Evolutionary conservation across 129 eudicot species (phyloP).

Genomic region (Oenanthe sinensis): DNA sequence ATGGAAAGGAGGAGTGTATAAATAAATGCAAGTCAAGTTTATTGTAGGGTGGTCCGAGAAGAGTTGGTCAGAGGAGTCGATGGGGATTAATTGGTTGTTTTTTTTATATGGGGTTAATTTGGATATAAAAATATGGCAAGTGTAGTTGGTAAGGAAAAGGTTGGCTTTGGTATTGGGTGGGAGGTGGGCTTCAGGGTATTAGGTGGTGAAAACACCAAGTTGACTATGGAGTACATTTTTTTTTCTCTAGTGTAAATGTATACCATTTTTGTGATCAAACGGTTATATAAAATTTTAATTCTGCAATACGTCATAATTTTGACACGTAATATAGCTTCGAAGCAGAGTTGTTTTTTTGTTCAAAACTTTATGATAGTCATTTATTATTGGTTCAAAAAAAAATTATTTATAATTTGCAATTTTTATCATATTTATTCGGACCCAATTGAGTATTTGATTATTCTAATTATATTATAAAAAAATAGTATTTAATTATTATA

Average conservation of each 20-base stretch:
- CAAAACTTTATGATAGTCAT: too few species aligned
- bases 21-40: conserved; percentile 25
- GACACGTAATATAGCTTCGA: too few species aligned
- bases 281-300: too few species aligned
- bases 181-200: conserved; percentile 23
- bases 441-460: too few species aligned
- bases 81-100: conserved; percentile 9
- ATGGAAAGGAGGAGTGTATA: background rate
- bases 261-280: too few species aligned
- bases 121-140: conserved; percentile 13
- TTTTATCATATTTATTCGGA: too few species aligned
- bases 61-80: conserved; percentile 32
- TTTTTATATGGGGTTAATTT: background rate
- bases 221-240: conserved; percentile 2
- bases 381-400: too few species aligned
- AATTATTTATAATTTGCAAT: too few species aligned
- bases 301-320: too few species aligned
- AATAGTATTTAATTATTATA: too few species aligned
- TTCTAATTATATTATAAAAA: too few species aligned
- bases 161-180: conserved; percentile 24
- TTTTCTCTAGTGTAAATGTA: background rate
- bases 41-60: conserved; percentile 22
- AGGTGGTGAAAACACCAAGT: conserved; percentile 18
- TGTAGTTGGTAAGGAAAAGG: conserved; percentile 43
- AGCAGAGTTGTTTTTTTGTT: too few species aligned